Evolutionary conservation across 371 early-diverging fungal genomes (phyloP).

Genomic region (Mortierella sp.): DNA sequence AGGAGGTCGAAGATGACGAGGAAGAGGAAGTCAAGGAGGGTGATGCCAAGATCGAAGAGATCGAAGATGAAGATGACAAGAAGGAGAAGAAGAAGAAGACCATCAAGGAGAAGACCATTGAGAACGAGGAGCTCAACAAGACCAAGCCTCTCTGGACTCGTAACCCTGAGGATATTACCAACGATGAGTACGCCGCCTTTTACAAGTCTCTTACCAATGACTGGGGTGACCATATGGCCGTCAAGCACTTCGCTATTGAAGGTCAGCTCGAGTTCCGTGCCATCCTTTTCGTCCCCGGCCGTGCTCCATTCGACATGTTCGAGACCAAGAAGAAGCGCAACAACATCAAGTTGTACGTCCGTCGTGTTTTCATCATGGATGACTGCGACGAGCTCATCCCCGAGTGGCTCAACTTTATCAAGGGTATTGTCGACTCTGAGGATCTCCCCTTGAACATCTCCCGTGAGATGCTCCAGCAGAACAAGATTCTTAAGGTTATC

Average conservation of each 20-base stretch:
- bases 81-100: constrained; percentile 83
- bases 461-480: constrained; percentile 96
- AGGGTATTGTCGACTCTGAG: constrained; percentile 95
- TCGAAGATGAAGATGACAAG: constrained; percentile 71
- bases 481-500: constrained; percentile 94
- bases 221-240: constrained; percentile 94
- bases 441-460: constrained; percentile 97
- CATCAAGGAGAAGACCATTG: constrained; percentile 78
- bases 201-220: constrained; percentile 95
- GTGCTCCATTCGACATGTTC: constrained; percentile 92
- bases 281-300: constrained; percentile 90
- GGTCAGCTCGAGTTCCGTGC: constrained; percentile 95
- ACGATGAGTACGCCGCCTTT: constrained; percentile 92
- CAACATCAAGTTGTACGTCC: constrained; percentile 96
- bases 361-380: constrained; percentile 97
- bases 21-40: constrained; percentile 69
- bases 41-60: constrained; percentile 74
- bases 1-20: constrained; percentile 81
- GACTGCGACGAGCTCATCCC: constrained; percentile 96
- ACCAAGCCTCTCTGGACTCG: constrained; percentile 96
- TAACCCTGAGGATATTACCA: constrained; percentile 90
- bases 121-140: constrained; percentile 90
- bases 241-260: constrained; percentile 94
- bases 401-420: constrained; percentile 88
- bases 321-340: constrained; percentile 91